A percentile compares a stretch with the other conserved stretches of the same genome.
Conservation (phyloP, 1,139 yeast species). For the Sporopachydermia cereana region DNA sequence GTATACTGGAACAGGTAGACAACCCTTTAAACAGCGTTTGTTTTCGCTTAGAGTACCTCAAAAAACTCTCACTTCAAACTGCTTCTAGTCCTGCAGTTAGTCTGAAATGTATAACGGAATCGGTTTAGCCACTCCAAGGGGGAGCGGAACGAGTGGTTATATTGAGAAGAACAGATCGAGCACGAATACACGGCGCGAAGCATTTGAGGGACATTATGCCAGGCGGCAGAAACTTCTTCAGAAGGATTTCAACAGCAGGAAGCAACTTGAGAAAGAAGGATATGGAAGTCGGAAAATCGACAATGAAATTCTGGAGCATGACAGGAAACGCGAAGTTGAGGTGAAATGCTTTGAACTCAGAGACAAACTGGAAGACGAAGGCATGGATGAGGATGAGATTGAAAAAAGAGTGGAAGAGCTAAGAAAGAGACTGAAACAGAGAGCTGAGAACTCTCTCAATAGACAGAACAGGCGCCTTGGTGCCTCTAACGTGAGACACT, state of each 20-base stretch:
- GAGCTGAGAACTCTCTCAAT: conserved; percentile 8
- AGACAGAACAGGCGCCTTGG: neutral
- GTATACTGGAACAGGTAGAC: too few relatives aligned
- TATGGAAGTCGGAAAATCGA: conserved; percentile 21
- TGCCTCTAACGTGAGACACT: neutral
- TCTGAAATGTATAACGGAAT: conserved; percentile 41
- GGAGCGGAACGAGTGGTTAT: conserved; percentile 65
- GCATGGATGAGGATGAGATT: conserved; percentile 22
- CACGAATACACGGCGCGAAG: conserved; percentile 16
- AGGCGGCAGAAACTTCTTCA: conserved; percentile 22
- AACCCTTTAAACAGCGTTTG: too few relatives aligned
- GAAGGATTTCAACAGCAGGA: conserved; percentile 13
- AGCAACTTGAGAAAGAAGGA: conserved; percentile 15
- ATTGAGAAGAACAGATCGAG: conserved; percentile 41
- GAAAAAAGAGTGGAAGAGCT: conserved; percentile 21
- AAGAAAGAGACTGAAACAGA: conserved; percentile 15
- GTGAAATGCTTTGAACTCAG: conserved; percentile 43
- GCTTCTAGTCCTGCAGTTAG: too few relatives aligned
- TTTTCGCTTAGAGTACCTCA: too few relatives aligned
- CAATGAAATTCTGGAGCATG: conserved; percentile 34
- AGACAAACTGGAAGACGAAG: conserved; percentile 43
- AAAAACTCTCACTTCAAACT: too few relatives aligned
- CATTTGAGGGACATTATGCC: conserved; percentile 25
- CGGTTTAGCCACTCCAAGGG: conserved; percentile 53
- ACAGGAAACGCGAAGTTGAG: conserved; percentile 37